Evolutionary conservation across 371 early-diverging fungal genomes (phyloP), one percentile per base, ranked within the genome.

Genomic region (Rhizopus delemar): DNA sequence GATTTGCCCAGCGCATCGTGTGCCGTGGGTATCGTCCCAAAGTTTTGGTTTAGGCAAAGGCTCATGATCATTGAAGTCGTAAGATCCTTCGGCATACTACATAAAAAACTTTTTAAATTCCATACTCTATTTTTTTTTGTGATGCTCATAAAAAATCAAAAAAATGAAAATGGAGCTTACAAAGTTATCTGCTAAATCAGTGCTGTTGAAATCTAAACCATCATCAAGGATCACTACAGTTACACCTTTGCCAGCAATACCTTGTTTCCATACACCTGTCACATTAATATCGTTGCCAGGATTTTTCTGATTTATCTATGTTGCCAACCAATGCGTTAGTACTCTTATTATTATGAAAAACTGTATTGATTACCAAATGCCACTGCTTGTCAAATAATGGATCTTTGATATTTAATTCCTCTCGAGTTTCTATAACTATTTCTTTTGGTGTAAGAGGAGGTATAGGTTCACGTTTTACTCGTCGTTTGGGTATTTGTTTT

Each of bases 1-100:
- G 39, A 98, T 93, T 77, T 96, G 94, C 8, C 98, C 99, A 7
- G 99, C 99, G 74, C 98, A 97, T 33, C 99, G 78, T 0, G 99
- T 98, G 41, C 98, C 99, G 71, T 98, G 99, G 39, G 82, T 81
- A 70, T 98, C 99, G 56, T 94, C 91, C 36, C 54, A 56, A 0
- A 91, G 62, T 13, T 73, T 77, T 34, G 98, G 98, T 55, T 68
- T 87, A 1, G 98, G 98, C 22, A 89, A 61, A 38, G 75, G 66
- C 12, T 69, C 82, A 67, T 90, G 86, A 62, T 90, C 90, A 62
- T 98, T 98, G 63, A 91, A 97, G 69, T 97, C 97, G 64, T 93
- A 94, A 0, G 96, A 96, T 0, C 96, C 96, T 43, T 81, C 89
- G 8, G 84, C 84, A 69, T 73, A 86, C 93, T 91, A 68, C 5